Base-by-base conservation (phyloP, 2,329 filamentous ascomycete species). In the Chaetothyriales sp. region DNA sequence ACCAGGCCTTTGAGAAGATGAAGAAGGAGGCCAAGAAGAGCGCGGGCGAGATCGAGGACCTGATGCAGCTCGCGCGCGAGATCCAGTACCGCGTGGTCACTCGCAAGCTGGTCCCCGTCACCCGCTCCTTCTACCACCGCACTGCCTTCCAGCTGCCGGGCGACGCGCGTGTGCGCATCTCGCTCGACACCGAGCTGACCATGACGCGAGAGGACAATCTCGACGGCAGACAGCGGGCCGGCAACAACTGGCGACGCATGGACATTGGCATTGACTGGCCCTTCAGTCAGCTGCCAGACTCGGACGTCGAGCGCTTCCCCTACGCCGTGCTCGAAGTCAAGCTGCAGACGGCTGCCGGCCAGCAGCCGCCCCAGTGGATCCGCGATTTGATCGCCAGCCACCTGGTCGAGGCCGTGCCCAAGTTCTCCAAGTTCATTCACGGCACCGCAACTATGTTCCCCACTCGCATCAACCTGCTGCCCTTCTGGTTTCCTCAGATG, bases 401-500 rank as follows among this genome's bases (percentile, higher is more conserved):
- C 70, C 77, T 98, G 15, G 92, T 98, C 1, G 92, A 98, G 70
- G 89, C 92, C n/a, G 89, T 98, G 2, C 92, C 92, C 56, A 98
- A 98, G 66, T 98, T 97, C 70, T 95, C 89, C 64, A 98, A 98
- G 71, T 98, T 97, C 67, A 97, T 98, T 53, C 92, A 98, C 67
- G 92, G 92, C 54, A 89, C 84, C 1, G 90, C 90, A 8, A 86
- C 81, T 9, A 71, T 98, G 46, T 94, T 95, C 67, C 89, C 89
- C 0, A 78, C 82, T 45, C 81, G 85, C 51, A 98, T 98, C 68
- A 75, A 95, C 47, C 76, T 98, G 10, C 75, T 98, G 5, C 92
- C 92, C 0, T 98, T 87, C 74, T 98, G 92, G 92, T 86, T 90
- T 75, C 92, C 92, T 1, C 92, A 98, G 70, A 98, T 98, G 92